Evolutionary conservation across 1,284 basidiomycete species (phyloP), one percentile per base, ranked within the genome.

Genomic region (Ganoderma meredithae): DNA sequence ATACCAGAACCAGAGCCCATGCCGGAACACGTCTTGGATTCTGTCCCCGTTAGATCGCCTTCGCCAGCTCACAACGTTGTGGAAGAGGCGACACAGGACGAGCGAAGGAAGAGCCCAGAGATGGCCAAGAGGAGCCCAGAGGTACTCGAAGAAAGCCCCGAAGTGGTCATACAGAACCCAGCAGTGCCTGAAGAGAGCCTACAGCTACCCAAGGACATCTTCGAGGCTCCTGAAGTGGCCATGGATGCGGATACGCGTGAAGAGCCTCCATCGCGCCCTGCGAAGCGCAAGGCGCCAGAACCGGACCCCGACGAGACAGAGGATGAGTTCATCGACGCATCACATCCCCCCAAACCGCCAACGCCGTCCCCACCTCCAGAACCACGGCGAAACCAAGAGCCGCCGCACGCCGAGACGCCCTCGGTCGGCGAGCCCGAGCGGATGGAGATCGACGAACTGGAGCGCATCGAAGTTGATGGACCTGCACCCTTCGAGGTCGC

Each of bases 301-400:
- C 40, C 36, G 0, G 63, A 56, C 53, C 66, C 40, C 15, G 60
- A 40, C 33, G 60, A 56, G 39, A 60, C 58, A 1, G 58, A 60
- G n/a, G 58, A 60, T 9, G 58, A 60, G 39, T 60, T 60, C 36
- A 60, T 60, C 15, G 58, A 60, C 25, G 58, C 36, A 10, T 41
- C 39, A 13, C 22, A 60, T 15, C 58, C 58, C 9, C 58, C 58
- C n/a, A 60, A 25, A 40, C 58, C 58, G 10, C 58, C 58, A 27
- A 39, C 36, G 10, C 58, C 58, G 27, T 41, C 61, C 25, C 49
- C 40, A 31, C 15, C 60, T 15, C 27, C 52, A 2, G 64, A 62
- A 8, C 33, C 55, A 39, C 36, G 43, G 12, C 31, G 22, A 15
- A 36, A 10, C 44, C 22, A 65, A 64, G 55, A 58, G 15, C 22